A percentile compares a stretch with the other conserved stretches of the same genome.
phyloP scores from a whole-genome alignment of 179 eudicot species.

The Beta macrorhiza region DNA sequence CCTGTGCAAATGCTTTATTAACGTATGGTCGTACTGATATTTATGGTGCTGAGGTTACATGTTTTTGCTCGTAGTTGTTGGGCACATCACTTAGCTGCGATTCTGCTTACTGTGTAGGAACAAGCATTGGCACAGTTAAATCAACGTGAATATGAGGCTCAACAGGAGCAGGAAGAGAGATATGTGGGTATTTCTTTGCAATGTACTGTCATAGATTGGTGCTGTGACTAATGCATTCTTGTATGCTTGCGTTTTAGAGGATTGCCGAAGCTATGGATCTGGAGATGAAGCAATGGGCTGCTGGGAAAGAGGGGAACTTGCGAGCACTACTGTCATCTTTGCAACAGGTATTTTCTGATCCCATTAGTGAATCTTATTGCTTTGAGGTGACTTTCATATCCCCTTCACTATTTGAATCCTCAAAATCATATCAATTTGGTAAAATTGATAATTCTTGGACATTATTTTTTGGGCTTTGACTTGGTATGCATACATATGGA shows the following conservation, averaged over 20 bases:
- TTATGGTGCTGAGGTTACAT: neutral
- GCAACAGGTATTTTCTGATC: conserved; percentile 51
- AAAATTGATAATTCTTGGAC: neutral
- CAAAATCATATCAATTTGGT: neutral
- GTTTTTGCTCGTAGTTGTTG: conserved; percentile 1
- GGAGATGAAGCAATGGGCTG: conserved; percentile 84
- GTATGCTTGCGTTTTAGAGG: conserved; percentile 48
- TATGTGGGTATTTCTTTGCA: conserved; percentile 50
- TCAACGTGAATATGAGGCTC: conserved; percentile 71
- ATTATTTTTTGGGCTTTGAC: neutral
- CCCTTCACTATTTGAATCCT: neutral
- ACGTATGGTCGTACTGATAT: neutral
- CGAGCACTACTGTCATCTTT: conserved; percentile 78
- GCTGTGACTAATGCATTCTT: conserved; percentile 12
- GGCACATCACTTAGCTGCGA: conserved; percentile 12
- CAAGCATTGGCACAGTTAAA: conserved; percentile 75
- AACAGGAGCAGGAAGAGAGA: conserved; percentile 79
- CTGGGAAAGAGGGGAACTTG: conserved; percentile 92
- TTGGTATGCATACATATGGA: neutral
- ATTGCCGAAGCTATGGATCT: conserved; percentile 60
- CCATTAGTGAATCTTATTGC: neutral
- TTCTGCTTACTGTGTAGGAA: conserved; percentile 51
- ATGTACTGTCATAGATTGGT: neutral
- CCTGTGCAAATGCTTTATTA: neutral
- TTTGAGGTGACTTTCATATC: conserved; percentile 1